phyloP scores from a whole-genome alignment of 345 rosid species.

The Camelina laxa region DNA sequence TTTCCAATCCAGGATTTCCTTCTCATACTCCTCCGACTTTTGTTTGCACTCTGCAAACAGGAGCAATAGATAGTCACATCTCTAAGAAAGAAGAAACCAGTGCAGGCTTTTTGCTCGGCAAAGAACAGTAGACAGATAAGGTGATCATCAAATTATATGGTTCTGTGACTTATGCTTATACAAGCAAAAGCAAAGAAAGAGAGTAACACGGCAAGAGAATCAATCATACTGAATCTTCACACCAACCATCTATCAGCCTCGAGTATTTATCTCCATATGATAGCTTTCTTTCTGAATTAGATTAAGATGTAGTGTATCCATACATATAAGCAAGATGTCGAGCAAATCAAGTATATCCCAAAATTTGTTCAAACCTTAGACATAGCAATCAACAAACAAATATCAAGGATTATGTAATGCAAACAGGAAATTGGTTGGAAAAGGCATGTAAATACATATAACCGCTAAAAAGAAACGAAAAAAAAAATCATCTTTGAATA shows the following conservation, averaged over 20 bases:
- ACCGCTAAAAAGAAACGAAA: neutral
- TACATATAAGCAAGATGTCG: conserved; percentile 3
- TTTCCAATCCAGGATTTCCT: conserved; percentile 88
- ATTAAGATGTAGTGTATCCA: conserved; percentile 10
- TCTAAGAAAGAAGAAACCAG: conserved; percentile 29
- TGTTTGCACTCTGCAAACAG: conserved; percentile 73
- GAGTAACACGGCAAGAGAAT: conserved; percentile 19
- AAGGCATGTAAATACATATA: conserved; percentile 6
- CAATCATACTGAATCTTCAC: conserved; percentile 21
- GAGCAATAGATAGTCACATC: conserved; percentile 31
- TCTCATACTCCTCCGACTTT: conserved; percentile 87
- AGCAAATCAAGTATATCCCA: conserved; percentile 14
- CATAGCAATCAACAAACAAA: conserved; percentile 27
- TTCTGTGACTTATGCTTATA: conserved; percentile 17
- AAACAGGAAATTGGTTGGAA: conserved; percentile 9
- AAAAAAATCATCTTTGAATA: conserved; percentile 21
- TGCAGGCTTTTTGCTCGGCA: conserved; percentile 28
- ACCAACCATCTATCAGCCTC: conserved; percentile 9
- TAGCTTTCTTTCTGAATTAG: conserved; percentile 17
- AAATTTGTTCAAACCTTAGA: conserved; percentile 17
- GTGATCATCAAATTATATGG: conserved; percentile 18
- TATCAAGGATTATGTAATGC: conserved; percentile 14
- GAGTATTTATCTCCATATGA: neutral
- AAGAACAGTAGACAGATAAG: conserved; percentile 25
- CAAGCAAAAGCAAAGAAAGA: conserved; percentile 20